Evolutionary conservation across 306 rosid species (phyloP), one percentile per base, ranked within the genome.

Genomic region (Sicyos baderoa): DNA sequence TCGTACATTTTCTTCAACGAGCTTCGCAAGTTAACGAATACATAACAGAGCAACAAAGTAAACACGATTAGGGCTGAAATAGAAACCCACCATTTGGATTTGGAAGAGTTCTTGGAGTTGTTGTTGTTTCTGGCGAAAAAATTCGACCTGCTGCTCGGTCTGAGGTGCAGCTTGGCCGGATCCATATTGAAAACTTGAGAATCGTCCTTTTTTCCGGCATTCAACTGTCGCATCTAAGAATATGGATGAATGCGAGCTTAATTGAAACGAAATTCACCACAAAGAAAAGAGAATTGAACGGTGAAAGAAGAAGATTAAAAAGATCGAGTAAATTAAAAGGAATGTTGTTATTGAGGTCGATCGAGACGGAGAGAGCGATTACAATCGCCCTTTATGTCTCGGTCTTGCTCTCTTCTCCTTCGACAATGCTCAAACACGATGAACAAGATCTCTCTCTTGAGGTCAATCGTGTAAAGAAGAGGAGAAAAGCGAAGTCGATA

Each of bases 201-300:
- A 73, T 9, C 79, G 22, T 69, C 77, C 73, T 87, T 81, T 53
- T 35, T 77, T 15, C 84, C 96, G 60, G 84, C 88, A 74, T 81
- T 83, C 84, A 71, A 82, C 68, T 96, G 85, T 86, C 96, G 97
- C 97, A 91, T 91, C 82, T 86, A 85, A 57, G 67, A 61, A 51
- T 32, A 44, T 8, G 77, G 70, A 27, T 6, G 21, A 45, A 4
- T 21, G 72, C 12, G 62, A 6, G 22, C 22, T 18, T 5, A 42
- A 63, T 19, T 6, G 71, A 15, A 59, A 71, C 6, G 54, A 60
- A 47, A 44, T 23, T 2, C 79, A 51, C 55, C 40, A 71, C 53
- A 54, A 27, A 23, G 40, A 45, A 45, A 45, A 21, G 5, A 8
- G 47, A 66, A 66, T 22, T 4, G 13, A 44, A 23, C 35, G 4